Evolutionary conservation across 2,329 filamentous ascomycete species (phyloP).

Genomic region (Massarina eburnea): DNA sequence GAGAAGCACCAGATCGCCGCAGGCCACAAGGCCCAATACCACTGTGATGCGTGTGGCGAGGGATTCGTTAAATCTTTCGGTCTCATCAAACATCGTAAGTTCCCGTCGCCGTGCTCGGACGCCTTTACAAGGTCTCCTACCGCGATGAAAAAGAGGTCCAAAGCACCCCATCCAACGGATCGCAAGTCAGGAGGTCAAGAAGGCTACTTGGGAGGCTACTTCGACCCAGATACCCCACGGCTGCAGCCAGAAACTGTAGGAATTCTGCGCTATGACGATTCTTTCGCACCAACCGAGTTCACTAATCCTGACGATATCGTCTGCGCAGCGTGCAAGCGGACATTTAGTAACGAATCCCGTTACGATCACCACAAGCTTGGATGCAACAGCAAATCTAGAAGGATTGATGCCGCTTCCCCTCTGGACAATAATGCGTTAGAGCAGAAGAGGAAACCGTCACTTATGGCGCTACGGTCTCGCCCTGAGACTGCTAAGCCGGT

Average conservation of each 20-base stretch:
- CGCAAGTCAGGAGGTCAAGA: no score
- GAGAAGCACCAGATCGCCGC: conserved; percentile 18
- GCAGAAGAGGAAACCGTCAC: background rate
- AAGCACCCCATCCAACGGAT: background rate
- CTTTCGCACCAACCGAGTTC: conserved; percentile 10
- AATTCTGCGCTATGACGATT: conserved; percentile 1
- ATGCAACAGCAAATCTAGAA: conserved; percentile 12
- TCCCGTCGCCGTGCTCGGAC: conserved; percentile 9
- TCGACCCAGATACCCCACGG: conserved; percentile 14
- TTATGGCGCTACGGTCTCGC: background rate
- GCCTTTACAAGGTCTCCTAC: conserved; percentile 2
- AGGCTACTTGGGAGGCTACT: conserved; percentile 6
- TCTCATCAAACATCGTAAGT: conserved; percentile 12
- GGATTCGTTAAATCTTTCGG: conserved; percentile 2
- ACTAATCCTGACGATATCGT: background rate
- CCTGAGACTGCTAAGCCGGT: background rate
- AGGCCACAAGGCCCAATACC: conserved; percentile 10
- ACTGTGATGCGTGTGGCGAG: conserved; percentile 9
- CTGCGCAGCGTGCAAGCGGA: conserved; percentile 25
- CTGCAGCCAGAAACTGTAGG: background rate
- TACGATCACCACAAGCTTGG: conserved; percentile 24
- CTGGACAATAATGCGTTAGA: background rate
- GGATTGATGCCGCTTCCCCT: background rate
- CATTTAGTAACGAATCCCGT: conserved; percentile 14
- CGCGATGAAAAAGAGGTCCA: conserved; percentile 1